phyloP scores from a whole-genome alignment of 192 early-diverging fungal genomes.

The Backusella tarrabulga region DNA sequence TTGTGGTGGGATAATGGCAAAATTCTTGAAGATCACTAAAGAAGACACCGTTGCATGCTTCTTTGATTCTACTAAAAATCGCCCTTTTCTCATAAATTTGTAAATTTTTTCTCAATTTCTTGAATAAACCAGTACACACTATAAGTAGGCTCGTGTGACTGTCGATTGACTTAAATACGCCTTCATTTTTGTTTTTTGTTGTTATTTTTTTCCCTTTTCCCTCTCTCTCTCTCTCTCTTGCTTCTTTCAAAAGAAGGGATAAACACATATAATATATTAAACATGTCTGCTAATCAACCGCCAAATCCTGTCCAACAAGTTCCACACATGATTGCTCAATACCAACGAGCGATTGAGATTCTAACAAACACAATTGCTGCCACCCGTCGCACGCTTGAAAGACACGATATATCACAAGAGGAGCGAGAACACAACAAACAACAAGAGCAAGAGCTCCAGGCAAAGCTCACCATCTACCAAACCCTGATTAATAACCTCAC shows the following conservation, averaged over 20 bases:
- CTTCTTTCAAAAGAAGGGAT: neutral
- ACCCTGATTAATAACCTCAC: slow-evolving; percentile 24
- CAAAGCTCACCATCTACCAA: slow-evolving; percentile 26
- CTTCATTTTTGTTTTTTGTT: neutral
- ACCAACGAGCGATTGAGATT: slow-evolving; percentile 21
- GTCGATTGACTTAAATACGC: neutral
- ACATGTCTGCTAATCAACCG: slow-evolving; percentile 10
- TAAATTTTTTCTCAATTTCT: too few relatives aligned
- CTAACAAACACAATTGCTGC: slow-evolving; percentile 18
- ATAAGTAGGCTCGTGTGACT: neutral
- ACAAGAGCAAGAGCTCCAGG: slow-evolving; percentile 27
- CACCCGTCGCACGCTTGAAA: slow-evolving; percentile 19
- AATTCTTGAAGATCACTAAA: slow-evolving; percentile 8
- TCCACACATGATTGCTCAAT: slow-evolving; percentile 26
- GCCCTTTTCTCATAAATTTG: too few relatives aligned
- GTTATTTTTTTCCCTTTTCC: neutral
- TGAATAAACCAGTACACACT: too few relatives aligned
- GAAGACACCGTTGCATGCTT: slow-evolving; percentile 7
- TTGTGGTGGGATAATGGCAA: slow-evolving; percentile 8
- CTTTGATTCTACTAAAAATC: neutral
- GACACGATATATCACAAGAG: slow-evolving; percentile 22
- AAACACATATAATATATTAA: neutral
- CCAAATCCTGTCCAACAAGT: slow-evolving; percentile 15
- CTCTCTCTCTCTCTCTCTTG: too few relatives aligned
- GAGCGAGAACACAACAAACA: slow-evolving; percentile 20